Base-by-base conservation (phyloP, 495 filamentous ascomycete genomes). In the Saxophila tyrrhenica region DNA sequence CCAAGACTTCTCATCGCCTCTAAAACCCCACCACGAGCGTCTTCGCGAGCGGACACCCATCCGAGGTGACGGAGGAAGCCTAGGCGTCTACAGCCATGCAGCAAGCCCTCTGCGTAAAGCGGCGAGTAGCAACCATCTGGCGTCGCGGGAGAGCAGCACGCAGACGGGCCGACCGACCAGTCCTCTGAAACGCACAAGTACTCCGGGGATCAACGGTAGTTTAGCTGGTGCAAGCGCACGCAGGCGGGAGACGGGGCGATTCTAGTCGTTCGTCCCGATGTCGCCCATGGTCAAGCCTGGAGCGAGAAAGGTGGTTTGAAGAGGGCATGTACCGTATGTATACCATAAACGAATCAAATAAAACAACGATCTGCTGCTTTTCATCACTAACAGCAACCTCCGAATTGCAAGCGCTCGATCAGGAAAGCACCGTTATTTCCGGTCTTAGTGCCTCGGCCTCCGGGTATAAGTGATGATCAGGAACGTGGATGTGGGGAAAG, bases 31-130 rank as follows among this genome's bases (percentile, higher is more conserved):
- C 52, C 45, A 67, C 50, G 59, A 62, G 25, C 59, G 55, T 23
- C 23, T 55, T 24, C 54, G 55, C 17, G 58, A 62, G 10, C 64
- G 67, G 0, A 64, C 45, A 21, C 60, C 65, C 23, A 19, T 41
- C 3, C 69, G 67, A 11, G 76, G 82, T 3, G 81, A 85, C 62
- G 89, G 89, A 41, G 89, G 89, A 15, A 91, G 79, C 64, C 71
- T 94, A 25, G 88, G 88, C 8, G 73, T 91, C 5, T 90, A 79
- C 69, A 80, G 79, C 1, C 86, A 94, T 65, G 78, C 82, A n/a
- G 83, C 84, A 50, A 90, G 86, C 11, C 88, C 88, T 13, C 70
- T 94, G 24, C 80, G 85, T 55, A 91, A 90, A 75, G 70, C 64
- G 24, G 57, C 57, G 17, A 57, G 54, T 48, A 44, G 24, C 25